phyloP scores from a whole-genome alignment of 73 alveolate genomes.

The Paramecium sonneborni region DNA sequence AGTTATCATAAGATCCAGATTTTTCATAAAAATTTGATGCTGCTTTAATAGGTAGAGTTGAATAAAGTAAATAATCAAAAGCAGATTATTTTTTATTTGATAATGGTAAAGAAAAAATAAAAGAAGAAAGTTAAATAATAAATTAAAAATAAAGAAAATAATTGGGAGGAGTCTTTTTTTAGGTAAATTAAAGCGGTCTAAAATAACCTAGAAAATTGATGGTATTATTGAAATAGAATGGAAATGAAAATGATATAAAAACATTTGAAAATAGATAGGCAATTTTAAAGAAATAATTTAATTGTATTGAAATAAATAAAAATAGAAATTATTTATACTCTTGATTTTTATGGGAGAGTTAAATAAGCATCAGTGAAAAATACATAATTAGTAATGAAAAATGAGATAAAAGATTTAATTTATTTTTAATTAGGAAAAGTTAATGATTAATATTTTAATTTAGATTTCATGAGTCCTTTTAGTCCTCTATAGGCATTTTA shows the following conservation, averaged over 20 bases:
- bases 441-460: background rate
- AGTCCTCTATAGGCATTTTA: conserved; percentile 25
- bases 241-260: background rate
- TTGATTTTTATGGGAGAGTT: conserved; percentile 48
- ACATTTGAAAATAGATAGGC: background rate
- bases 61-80: background rate
- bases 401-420: background rate
- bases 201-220: conserved; percentile 37
- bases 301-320: background rate
- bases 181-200: background rate
- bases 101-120: background rate
- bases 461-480: conserved; percentile 20
- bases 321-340: background rate
- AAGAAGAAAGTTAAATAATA: background rate
- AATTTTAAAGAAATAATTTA: background rate
- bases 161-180: background rate
- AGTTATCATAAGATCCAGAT: background rate
- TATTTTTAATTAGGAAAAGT: conserved; percentile 16
- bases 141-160: background rate
- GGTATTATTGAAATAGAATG: background rate
- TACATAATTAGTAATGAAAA: background rate
- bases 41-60: background rate
- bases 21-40: background rate
- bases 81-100: background rate
- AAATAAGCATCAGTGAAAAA: conserved; percentile 21